These are phyloP conservation scores for Apophysomyces ossiformis DNA, from an alignment of 371 early-diverging fungal species.

Conservation along the genomic window DNA sequence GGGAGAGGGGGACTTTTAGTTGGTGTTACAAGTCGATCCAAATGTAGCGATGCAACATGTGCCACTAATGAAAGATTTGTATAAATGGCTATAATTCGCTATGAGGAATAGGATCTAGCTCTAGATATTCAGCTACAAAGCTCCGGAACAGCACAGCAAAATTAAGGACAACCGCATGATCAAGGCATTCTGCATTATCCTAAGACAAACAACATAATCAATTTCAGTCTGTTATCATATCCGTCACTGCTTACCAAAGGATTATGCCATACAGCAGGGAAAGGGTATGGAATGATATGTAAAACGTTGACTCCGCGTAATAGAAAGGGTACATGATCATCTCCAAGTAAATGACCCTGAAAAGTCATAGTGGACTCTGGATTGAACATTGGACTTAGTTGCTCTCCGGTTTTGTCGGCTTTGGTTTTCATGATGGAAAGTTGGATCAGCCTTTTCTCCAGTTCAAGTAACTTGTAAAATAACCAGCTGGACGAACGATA, in stretches of 20 bases:
- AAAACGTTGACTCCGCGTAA: constrained; percentile 80
- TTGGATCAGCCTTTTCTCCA: constrained; percentile 42
- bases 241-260: constrained; percentile 34
- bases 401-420: neutral
- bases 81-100: neutral
- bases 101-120: constrained; percentile 31
- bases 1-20: neutral
- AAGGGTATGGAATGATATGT: constrained; percentile 84
- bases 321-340: constrained; percentile 91
- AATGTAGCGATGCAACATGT: constrained; percentile 8
- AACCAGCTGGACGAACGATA: constrained; percentile 57
- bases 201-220: constrained; percentile 12
- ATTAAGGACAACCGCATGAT: constrained; percentile 46
- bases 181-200: constrained; percentile 47
- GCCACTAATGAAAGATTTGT: constrained; percentile 1
- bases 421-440: constrained; percentile 15
- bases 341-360: constrained; percentile 55
- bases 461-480: constrained; percentile 47
- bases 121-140: constrained; percentile 63
- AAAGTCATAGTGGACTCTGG: constrained; percentile 29
- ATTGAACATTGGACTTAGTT: constrained; percentile 33
- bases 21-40: constrained; percentile 9
- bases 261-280: constrained; percentile 90
- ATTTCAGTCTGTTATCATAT: neutral
- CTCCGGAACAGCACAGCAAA: constrained; percentile 56